Percentiles rank a stretch among this genome's conserved stretches.
Conservation (phyloP, 306 rosid genomes). For the Quillaja saponaria region DNA sequence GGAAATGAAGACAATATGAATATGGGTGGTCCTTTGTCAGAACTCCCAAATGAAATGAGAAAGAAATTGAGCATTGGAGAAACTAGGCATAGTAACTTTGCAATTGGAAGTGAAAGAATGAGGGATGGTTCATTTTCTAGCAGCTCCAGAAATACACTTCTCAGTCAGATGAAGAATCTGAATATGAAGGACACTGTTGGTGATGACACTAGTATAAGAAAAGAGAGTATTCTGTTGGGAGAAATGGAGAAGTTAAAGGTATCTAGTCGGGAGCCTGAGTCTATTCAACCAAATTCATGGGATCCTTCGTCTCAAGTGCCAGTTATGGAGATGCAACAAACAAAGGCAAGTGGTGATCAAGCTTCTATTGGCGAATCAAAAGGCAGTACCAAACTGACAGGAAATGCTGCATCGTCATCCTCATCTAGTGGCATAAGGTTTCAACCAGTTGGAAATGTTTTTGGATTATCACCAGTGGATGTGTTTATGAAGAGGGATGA, state of each 20-base stretch:
- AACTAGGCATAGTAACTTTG: conserved; percentile 28
- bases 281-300: conserved; percentile 32
- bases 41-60: conserved; percentile 58
- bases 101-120: conserved; percentile 28
- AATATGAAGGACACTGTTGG: conserved; percentile 42
- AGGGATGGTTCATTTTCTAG: conserved; percentile 23
- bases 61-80: conserved; percentile 51
- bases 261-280: conserved; percentile 30
- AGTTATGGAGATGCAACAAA: conserved; percentile 29
- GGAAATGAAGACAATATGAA: conserved; percentile 26
- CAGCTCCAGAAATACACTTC: conserved; percentile 38
- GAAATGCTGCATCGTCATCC: conserved; percentile 35
- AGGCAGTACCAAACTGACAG: conserved; percentile 34
- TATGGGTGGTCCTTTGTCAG: conserved; percentile 39
- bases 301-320: conserved; percentile 31
- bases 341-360: conserved; percentile 27
- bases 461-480: conserved; percentile 22
- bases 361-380: conserved; percentile 24
- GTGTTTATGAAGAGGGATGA: conserved; percentile 29
- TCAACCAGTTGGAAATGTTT: conserved; percentile 42
- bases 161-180: conserved; percentile 55
- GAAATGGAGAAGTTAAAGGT: conserved; percentile 50
- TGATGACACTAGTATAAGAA: conserved; percentile 29
- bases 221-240: conserved; percentile 37
- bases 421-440: conserved; percentile 24